Evolutionary conservation across 331 rosid genomes (phyloP), one percentile per base, ranked within the genome.

Genomic region (Pyrus hybrid): DNA sequence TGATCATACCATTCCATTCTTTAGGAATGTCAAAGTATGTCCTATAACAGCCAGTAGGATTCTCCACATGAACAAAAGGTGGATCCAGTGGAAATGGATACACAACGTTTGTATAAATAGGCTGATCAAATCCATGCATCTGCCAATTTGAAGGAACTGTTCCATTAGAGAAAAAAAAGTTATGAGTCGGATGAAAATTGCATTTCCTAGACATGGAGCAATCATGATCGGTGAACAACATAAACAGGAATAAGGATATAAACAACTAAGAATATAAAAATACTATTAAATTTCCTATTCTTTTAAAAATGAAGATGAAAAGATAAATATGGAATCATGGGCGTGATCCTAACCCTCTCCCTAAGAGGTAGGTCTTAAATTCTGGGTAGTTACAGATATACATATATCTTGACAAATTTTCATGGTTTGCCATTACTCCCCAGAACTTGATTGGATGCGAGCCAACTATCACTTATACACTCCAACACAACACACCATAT

Each of bases 121-220:
- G 99, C 80, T 68, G 60, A 79, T 94, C 99, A 80, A 86, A 94
- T 28, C 97, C 97, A 76, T 94, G 97, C 87, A 92, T 68, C 83
- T 94, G 99, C 99, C 99, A 94, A 83, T 92, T 94, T 13, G 99
- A 92, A 83, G 99, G 99, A 86, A 94, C 99, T 94, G 95, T 81
- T 84, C 80, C 89, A 82, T 78, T 53, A 43, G 69, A 70, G 30
- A 66, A 65, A 82, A 68, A 37, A 41, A 74, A 76, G 73, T 37
- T 10, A 61, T 54, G 61, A 81, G 80, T 35, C 26, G 7, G 53
- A 66, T 53, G 67, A 43, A 9, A 57, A 74, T 17, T 67, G 43
- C 33, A 30, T 30, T 5, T n/a, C 16, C 35, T 8, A 33, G 66
- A 71, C 20, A 3, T 2, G 22, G 9, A 11, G 12, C 13, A 56